These are phyloP conservation scores for Aeschynomene evenia DNA, from an alignment of 306 rosid genomes.

Conservation along the genomic window DNA sequence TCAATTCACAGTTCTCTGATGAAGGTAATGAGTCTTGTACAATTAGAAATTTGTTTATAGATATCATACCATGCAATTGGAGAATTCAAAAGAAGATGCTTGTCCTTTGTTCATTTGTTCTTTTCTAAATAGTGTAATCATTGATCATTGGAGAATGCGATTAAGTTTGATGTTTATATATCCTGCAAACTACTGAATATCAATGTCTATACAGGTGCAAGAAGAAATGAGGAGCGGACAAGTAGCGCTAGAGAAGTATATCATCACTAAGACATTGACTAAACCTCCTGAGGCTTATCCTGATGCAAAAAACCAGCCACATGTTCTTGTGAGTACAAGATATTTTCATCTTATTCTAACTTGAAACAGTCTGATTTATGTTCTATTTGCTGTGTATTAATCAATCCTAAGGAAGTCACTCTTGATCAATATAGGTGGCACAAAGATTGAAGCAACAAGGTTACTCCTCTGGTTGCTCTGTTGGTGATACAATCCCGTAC, in stretches of 20 bases:
- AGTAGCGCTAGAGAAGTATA: slow-evolving; percentile 79
- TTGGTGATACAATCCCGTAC: slow-evolving; percentile 88
- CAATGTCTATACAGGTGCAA: slow-evolving; percentile 61
- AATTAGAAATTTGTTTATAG: background rate
- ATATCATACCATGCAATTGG: background rate
- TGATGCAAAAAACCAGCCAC: slow-evolving; percentile 98
- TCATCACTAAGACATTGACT: slow-evolving; percentile 87
- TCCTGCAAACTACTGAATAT: slow-evolving; percentile 16
- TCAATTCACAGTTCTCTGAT: slow-evolving; percentile 81
- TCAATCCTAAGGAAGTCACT: slow-evolving; percentile 29
- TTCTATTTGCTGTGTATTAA: slow-evolving; percentile 21
- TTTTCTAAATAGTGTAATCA: slow-evolving; percentile 4
- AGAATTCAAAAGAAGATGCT: slow-evolving; percentile 18
- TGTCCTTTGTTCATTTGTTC: too few relatives aligned
- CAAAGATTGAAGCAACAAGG: slow-evolving; percentile 89
- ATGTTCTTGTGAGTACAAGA: slow-evolving; percentile 72
- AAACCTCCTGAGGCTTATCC: slow-evolving; percentile 96
- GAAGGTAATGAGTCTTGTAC: slow-evolving; percentile 58
- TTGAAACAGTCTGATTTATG: background rate
- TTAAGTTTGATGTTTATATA: slow-evolving; percentile 22
- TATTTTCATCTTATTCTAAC: slow-evolving; percentile 10
- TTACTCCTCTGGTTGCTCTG: slow-evolving; percentile 80
- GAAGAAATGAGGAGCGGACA: slow-evolving; percentile 92
- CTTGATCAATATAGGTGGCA: slow-evolving; percentile 68
- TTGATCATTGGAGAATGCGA: slow-evolving; percentile 15